Conservation (phyloP, 1,284 basidiomycete species). For the Mycosarcoma mackinlayi region DNA sequence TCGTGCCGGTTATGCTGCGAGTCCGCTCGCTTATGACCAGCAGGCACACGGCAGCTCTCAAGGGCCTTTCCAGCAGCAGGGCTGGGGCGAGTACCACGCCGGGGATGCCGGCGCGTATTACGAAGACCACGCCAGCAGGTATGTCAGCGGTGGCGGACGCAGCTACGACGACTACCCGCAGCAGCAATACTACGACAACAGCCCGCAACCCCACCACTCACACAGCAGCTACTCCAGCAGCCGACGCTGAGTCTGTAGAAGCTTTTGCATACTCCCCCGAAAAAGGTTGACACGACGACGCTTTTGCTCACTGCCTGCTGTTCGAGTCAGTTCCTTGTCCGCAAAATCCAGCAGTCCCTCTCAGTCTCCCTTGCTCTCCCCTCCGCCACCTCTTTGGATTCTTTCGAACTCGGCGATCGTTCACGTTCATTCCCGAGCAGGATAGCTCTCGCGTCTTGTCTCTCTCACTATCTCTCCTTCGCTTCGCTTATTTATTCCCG, state of each 20-base stretch:
- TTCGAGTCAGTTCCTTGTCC: neutral
- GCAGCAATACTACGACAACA: slow-evolving; percentile 37
- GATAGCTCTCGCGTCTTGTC: no score
- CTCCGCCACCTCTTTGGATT: neutral
- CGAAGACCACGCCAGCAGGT: slow-evolving; percentile 51
- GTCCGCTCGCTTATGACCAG: slow-evolving; percentile 45
- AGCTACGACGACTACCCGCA: slow-evolving; percentile 44
- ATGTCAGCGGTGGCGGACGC: slow-evolving; percentile 22
- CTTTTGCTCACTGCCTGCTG: neutral
- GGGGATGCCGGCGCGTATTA: slow-evolving; percentile 62
- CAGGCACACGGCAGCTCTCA: slow-evolving; percentile 16
- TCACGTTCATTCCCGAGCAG: neutral
- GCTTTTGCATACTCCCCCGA: neutral
- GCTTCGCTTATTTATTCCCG: slow-evolving; percentile 3
- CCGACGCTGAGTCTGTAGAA: slow-evolving; percentile 9
- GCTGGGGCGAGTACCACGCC: slow-evolving; percentile 61
- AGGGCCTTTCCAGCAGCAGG: slow-evolving; percentile 52
- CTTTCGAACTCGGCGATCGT: no score
- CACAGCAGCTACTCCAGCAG: slow-evolving; percentile 20
- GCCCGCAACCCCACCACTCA: slow-evolving; percentile 17
- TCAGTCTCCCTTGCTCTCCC: neutral
- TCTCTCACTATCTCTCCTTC: slow-evolving; percentile 2
- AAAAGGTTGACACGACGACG: slow-evolving; percentile 4
- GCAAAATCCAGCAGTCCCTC: slow-evolving; percentile 1
- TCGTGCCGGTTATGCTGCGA: slow-evolving; percentile 32